Evolutionary conservation across 305 asterid genomes (phyloP), one percentile per base, ranked within the genome.

Genomic region (Solanum hybrid): DNA sequence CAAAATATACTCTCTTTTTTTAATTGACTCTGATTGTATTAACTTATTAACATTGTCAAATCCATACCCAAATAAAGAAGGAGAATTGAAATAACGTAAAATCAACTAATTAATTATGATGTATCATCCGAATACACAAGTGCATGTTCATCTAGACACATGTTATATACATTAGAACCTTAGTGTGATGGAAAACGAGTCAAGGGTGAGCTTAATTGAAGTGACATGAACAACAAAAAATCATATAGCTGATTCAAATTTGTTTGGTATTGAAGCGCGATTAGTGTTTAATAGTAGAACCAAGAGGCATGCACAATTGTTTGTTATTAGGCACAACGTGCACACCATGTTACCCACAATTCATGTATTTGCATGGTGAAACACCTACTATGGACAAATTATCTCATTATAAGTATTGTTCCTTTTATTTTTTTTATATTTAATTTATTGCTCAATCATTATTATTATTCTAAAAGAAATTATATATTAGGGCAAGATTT

Each of bases 341-440:
- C 75, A n/a, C 56, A 32, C 84, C 84, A 71, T 80, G 88, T 37
- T 80, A 36, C 38, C 36, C 16, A 51, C n/a, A 51, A 75, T 78
- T 78, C 36, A 76, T 77, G 38, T 86, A 88, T 88, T 51, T 78
- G 85, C 73, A 80, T 66, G 60, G 90, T 37, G 38, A 88, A 36
- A 66, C 81, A 88, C 81, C 64, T 60, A 66, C 10, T 34, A 56
- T 31, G 87, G 22, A 84, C 75, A 31, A 20, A 20, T 31, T 88
- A 13, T 88, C 32, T 22, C 46, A 38, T 64, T 31, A 29, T 3
- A 10, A 27, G 31, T 6, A 20, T 20, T 51, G 10, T 29, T 20
- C 42, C 14, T 81, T 80, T 17, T 31, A 13, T 13, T 27, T 73
- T 72, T 27, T 79, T 34, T 42, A 42, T 42, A 24, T 40, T 38